Conservation (phyloP, 1,284 basidiomycete genomes). For the Grifola frondosa region DNA sequence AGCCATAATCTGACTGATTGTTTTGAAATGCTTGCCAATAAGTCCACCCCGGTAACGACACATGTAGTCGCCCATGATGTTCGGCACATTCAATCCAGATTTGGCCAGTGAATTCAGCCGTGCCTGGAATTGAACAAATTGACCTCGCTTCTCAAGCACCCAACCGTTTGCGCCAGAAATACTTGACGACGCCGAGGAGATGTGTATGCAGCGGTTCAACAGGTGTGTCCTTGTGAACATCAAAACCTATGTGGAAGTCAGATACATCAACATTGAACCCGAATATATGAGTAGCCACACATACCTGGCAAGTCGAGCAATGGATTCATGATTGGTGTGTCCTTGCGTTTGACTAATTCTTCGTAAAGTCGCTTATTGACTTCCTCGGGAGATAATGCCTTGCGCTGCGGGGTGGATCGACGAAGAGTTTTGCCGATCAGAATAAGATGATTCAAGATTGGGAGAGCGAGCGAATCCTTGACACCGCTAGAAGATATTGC, state of each 20-base stretch:
- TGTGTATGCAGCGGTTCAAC: constrained; percentile 33
- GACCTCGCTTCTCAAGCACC: constrained; percentile 21
- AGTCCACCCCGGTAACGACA: constrained; percentile 24
- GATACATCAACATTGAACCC: neutral
- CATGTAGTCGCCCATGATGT: constrained; percentile 25
- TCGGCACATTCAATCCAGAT: constrained; percentile 14
- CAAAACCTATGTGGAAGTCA: constrained; percentile 13
- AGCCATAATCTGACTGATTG: constrained; percentile 28
- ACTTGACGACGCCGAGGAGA: constrained; percentile 36
- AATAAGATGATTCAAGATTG: constrained; percentile 3
- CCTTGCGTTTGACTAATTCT: constrained; percentile 4
- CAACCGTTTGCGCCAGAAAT: constrained; percentile 33
- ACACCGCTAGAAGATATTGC: constrained; percentile 1
- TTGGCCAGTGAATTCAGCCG: constrained; percentile 16
- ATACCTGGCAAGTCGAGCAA: constrained; percentile 9
- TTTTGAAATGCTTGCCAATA: constrained; percentile 35
- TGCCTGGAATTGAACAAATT: constrained; percentile 17
- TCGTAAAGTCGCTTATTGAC: constrained; percentile 5
- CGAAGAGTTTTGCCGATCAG: constrained; percentile 5
- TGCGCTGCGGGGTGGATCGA: neutral
- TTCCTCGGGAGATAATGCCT: constrained; percentile 2
- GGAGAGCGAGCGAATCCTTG: constrained; percentile 6
- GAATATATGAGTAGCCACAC: neutral
- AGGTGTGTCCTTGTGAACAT: constrained; percentile 31
- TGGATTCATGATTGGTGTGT: constrained; percentile 6